Base-by-base conservation (phyloP, 345 rosid species). In the Hibiscus tridactylites region DNA sequence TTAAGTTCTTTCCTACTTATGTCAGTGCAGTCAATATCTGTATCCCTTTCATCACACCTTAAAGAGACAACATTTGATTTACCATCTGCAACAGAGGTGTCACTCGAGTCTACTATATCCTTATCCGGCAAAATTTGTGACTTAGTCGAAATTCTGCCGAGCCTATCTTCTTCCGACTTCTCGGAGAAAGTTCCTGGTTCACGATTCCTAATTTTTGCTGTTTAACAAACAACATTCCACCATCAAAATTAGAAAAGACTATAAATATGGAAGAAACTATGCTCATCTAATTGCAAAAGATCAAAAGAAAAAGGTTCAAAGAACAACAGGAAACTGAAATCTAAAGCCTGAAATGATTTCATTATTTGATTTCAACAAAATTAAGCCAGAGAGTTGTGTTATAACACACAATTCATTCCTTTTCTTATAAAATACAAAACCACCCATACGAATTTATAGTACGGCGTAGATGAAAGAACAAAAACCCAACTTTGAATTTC, bases 141-240 rank as follows among this genome's bases (percentile, higher is more conserved):
- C 73, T 78, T 80, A 68, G 71, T 73, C 42, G 84, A 68, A 73
- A 74, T 81, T 77, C 76, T 85, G 67, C 74, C 82, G 54, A 56
- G 76, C 78, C 49, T 79, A 73, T 76, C 81, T 74, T 81, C 89
- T 68, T 80, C 86, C 3, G 81, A 79, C 71, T 85, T 88, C 74
- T 75, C 87, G 6, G 83, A 81, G 59, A 64, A 78, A 71, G 74
- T 29, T 74, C 81, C 88, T 26, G 80, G 72, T 64, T 73, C 88
- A 73, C 16, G 70, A 66, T 75, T 76, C 71, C 76, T 79, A 75
- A 61, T 76, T 84, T 85, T 85, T 2, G 93, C 98, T 90, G 91
- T 67, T 35, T 69, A 81, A 74, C 33, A 57, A 73, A 65, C 75
- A 77, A 76, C 69, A 63, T 53, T 70, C 78, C 76, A 79, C 35